Percentiles rank a stretch among this genome's conserved stretches.
phyloP scores from a whole-genome alignment of 495 filamentous ascomycete species.

The Podospora pseudoanserina region DNA sequence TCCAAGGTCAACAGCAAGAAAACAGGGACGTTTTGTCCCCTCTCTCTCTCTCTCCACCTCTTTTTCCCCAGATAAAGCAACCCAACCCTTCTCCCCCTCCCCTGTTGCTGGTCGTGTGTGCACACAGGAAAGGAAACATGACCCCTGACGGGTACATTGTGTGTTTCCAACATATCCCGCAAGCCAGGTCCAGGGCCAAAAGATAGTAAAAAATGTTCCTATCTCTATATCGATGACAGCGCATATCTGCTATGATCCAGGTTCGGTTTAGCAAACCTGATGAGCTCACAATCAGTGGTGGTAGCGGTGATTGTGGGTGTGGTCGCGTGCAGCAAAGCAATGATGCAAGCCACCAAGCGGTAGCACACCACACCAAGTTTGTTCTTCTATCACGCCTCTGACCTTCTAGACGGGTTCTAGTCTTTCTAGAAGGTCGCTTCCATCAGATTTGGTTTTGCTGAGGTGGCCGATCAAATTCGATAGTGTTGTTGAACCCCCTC shows the following conservation, averaged over 20 bases:
- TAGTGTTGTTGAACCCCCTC: background rate
- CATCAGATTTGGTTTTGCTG: background rate
- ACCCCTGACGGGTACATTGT: background rate
- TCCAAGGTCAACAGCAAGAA: background rate
- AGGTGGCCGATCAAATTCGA: slow-evolving; percentile 9
- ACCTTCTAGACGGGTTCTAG: slow-evolving; percentile 21
- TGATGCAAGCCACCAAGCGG: background rate
- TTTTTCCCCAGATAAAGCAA: background rate
- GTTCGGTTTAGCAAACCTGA: background rate
- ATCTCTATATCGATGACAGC: background rate
- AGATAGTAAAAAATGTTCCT: background rate
- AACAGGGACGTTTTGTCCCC: no score
- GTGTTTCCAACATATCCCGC: background rate
- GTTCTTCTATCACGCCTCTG: background rate
- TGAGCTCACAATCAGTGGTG: background rate
- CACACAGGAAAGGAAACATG: no score
- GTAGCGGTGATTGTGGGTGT: no score
- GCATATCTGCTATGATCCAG: background rate
- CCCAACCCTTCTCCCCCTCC: background rate
- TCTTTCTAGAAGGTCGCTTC: slow-evolving; percentile 7
- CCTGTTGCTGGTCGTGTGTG: background rate
- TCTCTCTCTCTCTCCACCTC: no score
- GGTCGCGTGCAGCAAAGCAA: background rate
- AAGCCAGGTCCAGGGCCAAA: background rate
- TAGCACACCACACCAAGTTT: background rate